Base-by-base conservation (phyloP, 805 yeast species). In the Nakazawaea wickerhamii region DNA sequence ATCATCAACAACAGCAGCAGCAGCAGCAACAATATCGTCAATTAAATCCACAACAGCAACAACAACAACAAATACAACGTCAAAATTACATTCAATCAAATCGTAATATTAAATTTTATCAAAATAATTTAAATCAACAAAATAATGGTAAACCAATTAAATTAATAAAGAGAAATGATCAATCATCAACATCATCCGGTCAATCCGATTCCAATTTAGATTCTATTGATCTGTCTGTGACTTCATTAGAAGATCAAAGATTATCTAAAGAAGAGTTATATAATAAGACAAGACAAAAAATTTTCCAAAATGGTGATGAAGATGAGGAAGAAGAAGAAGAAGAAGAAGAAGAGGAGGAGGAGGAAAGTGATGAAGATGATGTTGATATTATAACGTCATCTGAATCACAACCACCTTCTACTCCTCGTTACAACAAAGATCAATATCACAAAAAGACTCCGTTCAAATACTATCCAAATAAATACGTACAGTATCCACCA, bases 261-360 rank as follows among this genome's bases (percentile, higher is more conserved):
- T 60, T 68, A 7, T 57, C 67, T 3, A 67, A 67, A 45, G 77
- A 71, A 49, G 67, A 63, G 31, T 51, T 61, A 27, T 75, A 75
- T 49, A 64, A 61, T 46, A 56, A 57, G 38, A 61, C 62, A 2
- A 60, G 73, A 45, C 62, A 70, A 43, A 52, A 68, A 44, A 63
- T 67, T 41, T 63, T 64, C 49, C 59, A 57, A 36, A 44, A 46
- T 17, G 50, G 46, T 1, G 57, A 52, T 30, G 64, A 62, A n/a
- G 60, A 59, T 5, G 54, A 52, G 9, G 61, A 51, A 2, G 59
- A 56, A 7, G n/a, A n/a, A n/a, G n/a, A n/a, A n/a, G n/a, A 28
- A 28, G 57, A 49, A 0, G 59, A 53, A 13, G 57, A 47, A 5
- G 50, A 48, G 4, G 55, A 48, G 1, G 56, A 50, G 9, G 53